Percentiles rank a stretch among this genome's conserved stretches.
Evolutionary conservation across 2,329 filamentous ascomycete genomes (phyloP).

Genomic region (Alternaria atra): DNA sequence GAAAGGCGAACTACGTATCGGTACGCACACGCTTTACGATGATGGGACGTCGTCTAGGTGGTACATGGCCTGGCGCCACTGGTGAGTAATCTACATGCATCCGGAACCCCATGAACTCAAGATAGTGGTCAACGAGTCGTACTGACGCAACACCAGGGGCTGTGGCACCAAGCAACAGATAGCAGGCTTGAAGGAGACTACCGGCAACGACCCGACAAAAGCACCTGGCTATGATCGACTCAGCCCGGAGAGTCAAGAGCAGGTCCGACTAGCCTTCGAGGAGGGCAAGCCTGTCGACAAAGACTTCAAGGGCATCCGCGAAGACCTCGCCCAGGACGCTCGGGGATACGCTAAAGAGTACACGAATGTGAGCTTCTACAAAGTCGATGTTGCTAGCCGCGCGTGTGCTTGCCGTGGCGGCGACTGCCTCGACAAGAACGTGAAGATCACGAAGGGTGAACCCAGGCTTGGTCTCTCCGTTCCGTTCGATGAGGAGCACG

Average conservation of each 20-base stretch:
- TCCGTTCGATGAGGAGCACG: slow-evolving; percentile 53
- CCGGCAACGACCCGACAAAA: slow-evolving; percentile 66
- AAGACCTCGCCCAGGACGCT: slow-evolving; percentile 57
- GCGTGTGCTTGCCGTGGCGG: slow-evolving; percentile 73
- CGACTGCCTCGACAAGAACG: slow-evolving; percentile 71
- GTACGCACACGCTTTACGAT: slow-evolving; percentile 67
- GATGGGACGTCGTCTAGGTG: slow-evolving; percentile 67
- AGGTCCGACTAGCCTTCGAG: slow-evolving; percentile 73
- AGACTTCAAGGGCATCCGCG: slow-evolving; percentile 77
- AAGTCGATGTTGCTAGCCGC: slow-evolving; percentile 23
- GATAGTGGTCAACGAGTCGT: no score
- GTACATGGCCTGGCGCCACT: slow-evolving; percentile 76
- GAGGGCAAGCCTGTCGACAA: slow-evolving; percentile 80
- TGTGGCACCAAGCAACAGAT: slow-evolving; percentile 83
- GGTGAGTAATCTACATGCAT: slow-evolving; percentile 63
- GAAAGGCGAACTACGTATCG: slow-evolving; percentile 82
- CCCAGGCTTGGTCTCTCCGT: slow-evolving; percentile 72
- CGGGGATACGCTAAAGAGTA: slow-evolving; percentile 17
- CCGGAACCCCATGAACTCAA: background rate
- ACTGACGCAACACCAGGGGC: slow-evolving; percentile 66
- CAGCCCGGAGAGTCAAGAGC: slow-evolving; percentile 71
- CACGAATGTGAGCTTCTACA: slow-evolving; percentile 24
- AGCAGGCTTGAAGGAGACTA: slow-evolving; percentile 66
- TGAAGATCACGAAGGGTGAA: slow-evolving; percentile 82
- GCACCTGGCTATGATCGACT: slow-evolving; percentile 83